Percentiles rank a stretch among this genome's conserved stretches.
Conservation (phyloP, 768 basidiomycete genomes). For the Naganishia onofrii region DNA sequence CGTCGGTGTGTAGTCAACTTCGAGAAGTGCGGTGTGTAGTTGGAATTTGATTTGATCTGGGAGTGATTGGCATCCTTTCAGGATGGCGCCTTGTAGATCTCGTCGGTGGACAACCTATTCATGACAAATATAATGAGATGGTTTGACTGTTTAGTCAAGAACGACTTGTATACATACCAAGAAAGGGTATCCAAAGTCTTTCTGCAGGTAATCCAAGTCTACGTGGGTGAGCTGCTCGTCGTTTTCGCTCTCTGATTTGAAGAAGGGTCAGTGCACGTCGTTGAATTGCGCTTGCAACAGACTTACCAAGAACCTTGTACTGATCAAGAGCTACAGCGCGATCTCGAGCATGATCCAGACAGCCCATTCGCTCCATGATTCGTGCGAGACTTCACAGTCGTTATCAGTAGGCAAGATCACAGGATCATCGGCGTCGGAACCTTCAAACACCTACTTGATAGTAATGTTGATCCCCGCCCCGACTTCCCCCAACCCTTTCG, state of each 20-base stretch:
- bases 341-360: slow-evolving; percentile 43
- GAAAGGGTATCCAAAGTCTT: slow-evolving; percentile 50
- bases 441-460: slow-evolving; percentile 39
- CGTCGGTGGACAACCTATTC: slow-evolving; percentile 48
- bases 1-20: slow-evolving; percentile 42
- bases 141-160: not conserved
- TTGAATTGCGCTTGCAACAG: too few relatives aligned
- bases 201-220: slow-evolving; percentile 45
- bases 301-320: slow-evolving; percentile 46
- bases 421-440: not conserved
- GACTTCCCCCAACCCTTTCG: slow-evolving; percentile 49
- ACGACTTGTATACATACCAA: not conserved
- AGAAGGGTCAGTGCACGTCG: not conserved
- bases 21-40: slow-evolving; percentile 41
- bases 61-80: slow-evolving; percentile 43
- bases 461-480: slow-evolving; percentile 54
- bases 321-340: slow-evolving; percentile 48
- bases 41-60: slow-evolving; percentile 46
- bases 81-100: slow-evolving; percentile 50
- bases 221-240: slow-evolving; percentile 50
- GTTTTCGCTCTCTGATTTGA: slow-evolving; percentile 38
- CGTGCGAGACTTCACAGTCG: slow-evolving; percentile 37
- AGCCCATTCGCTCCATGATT: slow-evolving; percentile 47
- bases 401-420: not conserved
- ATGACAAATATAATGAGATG: slow-evolving; percentile 4